phyloP scores from a whole-genome alignment of 768 basidiomycete genomes.

The Russula abietina region DNA sequence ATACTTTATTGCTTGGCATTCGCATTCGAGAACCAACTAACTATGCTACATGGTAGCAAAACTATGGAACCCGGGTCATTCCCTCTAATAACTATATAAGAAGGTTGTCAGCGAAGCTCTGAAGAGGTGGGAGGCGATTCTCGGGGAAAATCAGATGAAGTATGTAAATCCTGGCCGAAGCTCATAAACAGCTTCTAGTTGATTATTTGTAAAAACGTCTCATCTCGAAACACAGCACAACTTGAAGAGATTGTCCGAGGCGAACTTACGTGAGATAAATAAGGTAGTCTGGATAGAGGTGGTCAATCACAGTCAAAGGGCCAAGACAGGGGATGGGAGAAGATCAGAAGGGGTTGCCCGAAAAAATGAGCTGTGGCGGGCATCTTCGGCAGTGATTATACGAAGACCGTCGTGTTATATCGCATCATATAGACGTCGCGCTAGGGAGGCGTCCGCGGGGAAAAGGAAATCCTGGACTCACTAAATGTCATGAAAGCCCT shows the following conservation, averaged over 20 bases:
- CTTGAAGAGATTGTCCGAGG: background rate
- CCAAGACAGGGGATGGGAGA: background rate
- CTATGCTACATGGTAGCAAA: background rate
- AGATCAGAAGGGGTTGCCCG: slow-evolving; percentile 77
- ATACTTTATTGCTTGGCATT: background rate
- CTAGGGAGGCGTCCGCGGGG: background rate
- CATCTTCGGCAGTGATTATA: slow-evolving; percentile 77
- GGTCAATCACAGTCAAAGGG: background rate
- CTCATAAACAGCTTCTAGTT: slow-evolving; percentile 91
- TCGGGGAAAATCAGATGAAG: slow-evolving; percentile 25
- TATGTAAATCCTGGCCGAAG: slow-evolving; percentile 52
- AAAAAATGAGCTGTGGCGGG: slow-evolving; percentile 86
- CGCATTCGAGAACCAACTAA: no score
- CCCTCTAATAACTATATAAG: background rate
- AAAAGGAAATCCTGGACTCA: background rate
- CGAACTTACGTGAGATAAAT: background rate
- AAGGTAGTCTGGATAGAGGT: background rate
- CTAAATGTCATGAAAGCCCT: background rate
- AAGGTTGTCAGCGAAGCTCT: background rate
- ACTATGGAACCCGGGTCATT: background rate
- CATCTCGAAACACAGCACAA: slow-evolving; percentile 34
- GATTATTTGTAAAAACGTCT: slow-evolving; percentile 49
- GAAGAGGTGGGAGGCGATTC: background rate
- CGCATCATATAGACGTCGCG: slow-evolving; percentile 49
- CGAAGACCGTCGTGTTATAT: slow-evolving; percentile 90